phyloP scores from a whole-genome alignment of 108 stramenopile species.

The Nannochloropsis granulata region DNA sequence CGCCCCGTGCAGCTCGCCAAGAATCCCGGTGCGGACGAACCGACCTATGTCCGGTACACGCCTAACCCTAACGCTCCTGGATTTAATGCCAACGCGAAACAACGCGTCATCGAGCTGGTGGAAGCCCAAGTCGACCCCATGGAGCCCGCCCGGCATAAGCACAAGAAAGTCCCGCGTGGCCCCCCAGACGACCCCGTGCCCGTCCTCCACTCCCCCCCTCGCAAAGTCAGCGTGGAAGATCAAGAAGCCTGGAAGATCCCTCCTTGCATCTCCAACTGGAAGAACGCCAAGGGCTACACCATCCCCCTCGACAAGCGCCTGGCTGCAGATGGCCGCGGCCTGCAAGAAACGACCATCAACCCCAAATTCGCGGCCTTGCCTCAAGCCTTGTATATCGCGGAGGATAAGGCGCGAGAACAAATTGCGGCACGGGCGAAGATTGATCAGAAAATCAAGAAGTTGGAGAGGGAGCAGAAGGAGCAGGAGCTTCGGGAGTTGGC shows the following conservation, averaged over 20 bases:
- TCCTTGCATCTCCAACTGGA: slow-evolving; percentile 95
- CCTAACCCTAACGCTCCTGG: slow-evolving; percentile 91
- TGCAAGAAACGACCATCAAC: slow-evolving; percentile 80
- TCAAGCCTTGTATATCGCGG: slow-evolving; percentile 87
- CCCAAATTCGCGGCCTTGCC: slow-evolving; percentile 81
- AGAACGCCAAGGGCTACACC: slow-evolving; percentile 90
- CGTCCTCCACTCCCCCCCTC: slow-evolving; percentile 42
- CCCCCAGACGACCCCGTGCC: slow-evolving; percentile 73
- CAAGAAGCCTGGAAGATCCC: slow-evolving; percentile 90
- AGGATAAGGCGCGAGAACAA: slow-evolving; percentile 84
- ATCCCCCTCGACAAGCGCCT: slow-evolving; percentile 96
- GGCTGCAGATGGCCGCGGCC: slow-evolving; percentile 90
- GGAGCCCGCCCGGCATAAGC: slow-evolving; percentile 97
- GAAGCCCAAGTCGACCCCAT: slow-evolving; percentile 88
- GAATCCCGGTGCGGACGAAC: slow-evolving; percentile 48
- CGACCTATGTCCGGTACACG: slow-evolving; percentile 89
- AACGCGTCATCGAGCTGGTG: slow-evolving; percentile 94
- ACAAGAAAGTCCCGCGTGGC: slow-evolving; percentile 82
- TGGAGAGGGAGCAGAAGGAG: slow-evolving; percentile 74
- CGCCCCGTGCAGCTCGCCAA: slow-evolving; percentile 42
- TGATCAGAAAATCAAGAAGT: slow-evolving; percentile 61
- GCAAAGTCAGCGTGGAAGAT: slow-evolving; percentile 44
- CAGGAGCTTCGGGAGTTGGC: slow-evolving; percentile 80
- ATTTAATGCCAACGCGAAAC: slow-evolving; percentile 75
- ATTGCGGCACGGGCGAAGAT: slow-evolving; percentile 71